Conservation (phyloP, 352 stramenopile genomes). For the Phytophthora sansomeana region DNA sequence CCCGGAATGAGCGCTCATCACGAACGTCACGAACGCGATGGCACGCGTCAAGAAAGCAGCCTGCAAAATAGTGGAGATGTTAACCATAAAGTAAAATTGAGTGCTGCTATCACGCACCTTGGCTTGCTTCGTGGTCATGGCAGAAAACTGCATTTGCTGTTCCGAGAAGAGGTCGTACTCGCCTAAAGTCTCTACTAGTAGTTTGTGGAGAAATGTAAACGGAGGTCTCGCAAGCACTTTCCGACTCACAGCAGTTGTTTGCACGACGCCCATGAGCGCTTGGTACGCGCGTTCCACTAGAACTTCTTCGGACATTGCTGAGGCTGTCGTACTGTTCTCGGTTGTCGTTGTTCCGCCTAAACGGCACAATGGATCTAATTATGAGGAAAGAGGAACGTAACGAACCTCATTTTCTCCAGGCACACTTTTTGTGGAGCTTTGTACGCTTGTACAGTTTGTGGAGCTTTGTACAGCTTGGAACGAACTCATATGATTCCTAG, state of each 20-base stretch:
- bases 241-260: constrained; percentile 72
- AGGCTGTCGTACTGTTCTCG: not conserved
- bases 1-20: constrained; percentile 49
- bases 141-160: constrained; percentile 68
- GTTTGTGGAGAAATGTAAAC: constrained; percentile 87
- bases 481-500: too few species aligned
- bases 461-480: too few species aligned
- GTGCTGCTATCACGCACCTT: constrained; percentile 43
- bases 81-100: not conserved
- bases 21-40: constrained; percentile 77
- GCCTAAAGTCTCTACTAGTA: constrained; percentile 73
- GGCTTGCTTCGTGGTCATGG: constrained; percentile 72
- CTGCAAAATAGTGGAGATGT: constrained; percentile 25
- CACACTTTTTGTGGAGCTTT: too few species aligned
- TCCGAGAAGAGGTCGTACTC: constrained; percentile 72
- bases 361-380: not conserved
- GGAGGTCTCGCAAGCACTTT: constrained; percentile 76
- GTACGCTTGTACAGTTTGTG: too few species aligned
- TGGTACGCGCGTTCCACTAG: constrained; percentile 75
- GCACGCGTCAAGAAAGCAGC: constrained; percentile 81
- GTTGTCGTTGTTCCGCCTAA: too few species aligned
- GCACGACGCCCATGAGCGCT: constrained; percentile 63
- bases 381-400: not conserved
- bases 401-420: not conserved
- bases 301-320: constrained; percentile 28